These are phyloP conservation scores for Moniliella sp. DNA, from an alignment of 1,284 basidiomycete species.

Conservation along the genomic window DNA sequence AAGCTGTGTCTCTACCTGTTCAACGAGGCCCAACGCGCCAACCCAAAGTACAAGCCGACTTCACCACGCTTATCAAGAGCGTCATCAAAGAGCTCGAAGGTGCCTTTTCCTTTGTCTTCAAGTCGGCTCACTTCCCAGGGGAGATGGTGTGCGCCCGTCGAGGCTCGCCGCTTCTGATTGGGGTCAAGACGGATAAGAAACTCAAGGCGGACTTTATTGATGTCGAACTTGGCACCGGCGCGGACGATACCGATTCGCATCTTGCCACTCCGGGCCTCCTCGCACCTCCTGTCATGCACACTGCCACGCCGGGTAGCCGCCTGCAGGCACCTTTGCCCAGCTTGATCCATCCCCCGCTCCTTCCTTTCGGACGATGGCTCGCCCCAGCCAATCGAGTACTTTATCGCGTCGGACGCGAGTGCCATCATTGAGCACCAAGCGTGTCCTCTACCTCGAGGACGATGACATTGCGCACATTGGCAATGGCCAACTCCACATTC, in stretches of 20 bases:
- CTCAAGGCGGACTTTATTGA: constrained; percentile 99
- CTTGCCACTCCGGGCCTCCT: constrained; percentile 48
- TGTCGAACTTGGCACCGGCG: constrained; percentile 45
- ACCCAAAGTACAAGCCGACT: too few species aligned
- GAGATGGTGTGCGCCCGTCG: constrained; percentile 85
- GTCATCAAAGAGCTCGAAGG: constrained; percentile 95
- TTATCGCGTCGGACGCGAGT: constrained; percentile 87
- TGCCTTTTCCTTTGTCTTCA: constrained; percentile 99
- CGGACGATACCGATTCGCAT: constrained; percentile 5
- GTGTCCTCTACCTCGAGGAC: constrained; percentile 93
- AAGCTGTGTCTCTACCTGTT: constrained; percentile 90
- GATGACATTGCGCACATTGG: constrained; percentile 96
- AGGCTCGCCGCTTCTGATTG: constrained; percentile 84
- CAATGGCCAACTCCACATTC: constrained; percentile 95
- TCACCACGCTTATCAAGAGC: constrained; percentile 78
- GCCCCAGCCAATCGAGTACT: constrained; percentile 97
- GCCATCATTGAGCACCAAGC: constrained; percentile 94
- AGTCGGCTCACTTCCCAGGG: constrained; percentile 87
- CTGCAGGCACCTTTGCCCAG: constrained; percentile 44
- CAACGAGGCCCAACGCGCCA: constrained; percentile 73
- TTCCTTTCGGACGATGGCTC: constrained; percentile 96
- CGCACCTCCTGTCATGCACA: constrained; percentile 27
- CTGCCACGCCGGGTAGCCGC: constrained; percentile 17
- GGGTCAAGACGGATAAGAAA: constrained; percentile 99
- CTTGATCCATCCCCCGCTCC: constrained; percentile 84